Conservation (phyloP, 1,139 yeast genomes). For the Pichia kudriavzevii region DNA sequence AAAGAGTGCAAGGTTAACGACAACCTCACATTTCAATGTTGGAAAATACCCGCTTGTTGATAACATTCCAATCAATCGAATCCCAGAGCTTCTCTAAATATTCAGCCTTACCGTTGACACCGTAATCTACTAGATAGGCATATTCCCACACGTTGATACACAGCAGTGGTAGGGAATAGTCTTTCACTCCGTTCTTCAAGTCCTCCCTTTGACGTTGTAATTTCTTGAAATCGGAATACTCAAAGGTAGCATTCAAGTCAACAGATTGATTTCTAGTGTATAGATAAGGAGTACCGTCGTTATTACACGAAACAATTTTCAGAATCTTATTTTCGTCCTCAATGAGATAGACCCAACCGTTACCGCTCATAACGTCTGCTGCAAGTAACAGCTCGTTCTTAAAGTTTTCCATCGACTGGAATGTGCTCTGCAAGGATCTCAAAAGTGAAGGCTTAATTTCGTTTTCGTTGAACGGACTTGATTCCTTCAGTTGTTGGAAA, state of each 20-base stretch:
- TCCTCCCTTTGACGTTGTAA: conserved; percentile 41
- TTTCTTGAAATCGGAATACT: conserved; percentile 42
- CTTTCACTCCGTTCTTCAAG: conserved; percentile 42
- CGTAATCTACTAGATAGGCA: conserved; percentile 78
- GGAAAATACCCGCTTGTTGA: conserved; percentile 50
- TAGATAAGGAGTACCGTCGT: conserved; percentile 88
- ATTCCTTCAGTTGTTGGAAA: conserved; percentile 53
- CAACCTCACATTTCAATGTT: conserved; percentile 12
- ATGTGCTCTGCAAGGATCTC: conserved; percentile 29
- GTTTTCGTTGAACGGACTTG: conserved; percentile 24
- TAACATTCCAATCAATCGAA: conserved; percentile 80
- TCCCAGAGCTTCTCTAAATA: conserved; percentile 74
- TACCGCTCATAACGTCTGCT: conserved; percentile 53
- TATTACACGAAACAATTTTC: conserved; percentile 56
- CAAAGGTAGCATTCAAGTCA: conserved; percentile 70
- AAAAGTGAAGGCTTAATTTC: conserved; percentile 31
- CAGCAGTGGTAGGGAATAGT: conserved; percentile 70
- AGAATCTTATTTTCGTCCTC: conserved; percentile 66
- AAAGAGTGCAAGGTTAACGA: not conserved
- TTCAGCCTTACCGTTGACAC: conserved; percentile 64
- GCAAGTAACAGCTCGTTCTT: conserved; percentile 44
- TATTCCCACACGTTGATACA: conserved; percentile 84
- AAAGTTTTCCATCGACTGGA: conserved; percentile 45
- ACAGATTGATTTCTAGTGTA: conserved; percentile 66
- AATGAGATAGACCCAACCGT: conserved; percentile 86